Evolutionary conservation across 176 grass and related monocot genomes (phyloP), one percentile per base, ranked within the genome.

Genomic region (Hordeum vulgare): DNA sequence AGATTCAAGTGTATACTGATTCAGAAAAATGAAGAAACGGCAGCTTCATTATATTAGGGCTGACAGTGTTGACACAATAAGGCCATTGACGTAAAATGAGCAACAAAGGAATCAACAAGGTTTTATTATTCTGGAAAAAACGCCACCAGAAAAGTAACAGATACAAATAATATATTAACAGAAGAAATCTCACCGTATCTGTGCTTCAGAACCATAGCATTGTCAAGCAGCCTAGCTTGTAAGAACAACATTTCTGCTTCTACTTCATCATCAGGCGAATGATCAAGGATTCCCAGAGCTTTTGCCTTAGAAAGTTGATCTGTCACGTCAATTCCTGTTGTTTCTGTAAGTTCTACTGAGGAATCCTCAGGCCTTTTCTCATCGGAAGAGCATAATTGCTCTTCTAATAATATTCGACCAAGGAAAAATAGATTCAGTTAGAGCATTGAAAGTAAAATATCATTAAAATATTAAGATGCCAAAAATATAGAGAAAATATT

Each of bases 231-330:
- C 79, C 77, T 96, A 86, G 93, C 51, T 90, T 99, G 96, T 61
- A 99, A 85, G 76, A 94, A 99, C 54, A 99, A 58, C 71, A 96
- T 71, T 88, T 99, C 96, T 24, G 85, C 96, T 82, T 96, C 96
- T 74, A 99, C 78, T 96, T 99, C 96, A 90, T 99, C 96, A 90
- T 99, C 91, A 81, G 91, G 88, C 47, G 87, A 88, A 72, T 94
- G 83, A 47, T 94, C 91, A 26, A 92, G 85, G 80, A 99, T 77
- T 75, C 84, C 80, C 77, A 82, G 86, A 51, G 80, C 90, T 80
- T 80, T 90, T 47, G 83, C 85, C 64, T 85, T 89, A 33, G 79
- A 87, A 83, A 96, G 40, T 75, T 90, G 87, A 70, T 90, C 87
- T 60, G 78, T 10, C 49, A 58, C 75, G 69, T 70, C 41, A 77